Evolutionary conservation across 176 grass and related monocot genomes (phyloP).

Genomic region (Triticum timopheevii): DNA sequence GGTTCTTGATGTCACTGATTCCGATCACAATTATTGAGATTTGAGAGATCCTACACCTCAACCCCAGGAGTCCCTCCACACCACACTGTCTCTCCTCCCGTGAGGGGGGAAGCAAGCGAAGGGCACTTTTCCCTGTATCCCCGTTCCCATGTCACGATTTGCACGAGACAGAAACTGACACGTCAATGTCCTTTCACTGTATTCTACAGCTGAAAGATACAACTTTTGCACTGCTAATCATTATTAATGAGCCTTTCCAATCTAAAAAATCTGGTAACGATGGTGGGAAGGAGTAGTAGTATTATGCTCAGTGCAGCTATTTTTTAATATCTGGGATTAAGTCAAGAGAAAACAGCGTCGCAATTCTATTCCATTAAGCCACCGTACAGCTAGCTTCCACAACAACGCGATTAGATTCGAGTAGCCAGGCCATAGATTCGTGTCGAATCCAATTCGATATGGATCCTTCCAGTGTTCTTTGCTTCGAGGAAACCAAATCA

Average conservation of each 20-base stretch:
- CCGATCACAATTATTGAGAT: constrained; percentile 10
- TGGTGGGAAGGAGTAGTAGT: neutral
- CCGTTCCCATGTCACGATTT: neutral
- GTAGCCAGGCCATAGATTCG: neutral
- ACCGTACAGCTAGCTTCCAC: neutral
- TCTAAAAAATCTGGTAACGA: neutral
- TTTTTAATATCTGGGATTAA: neutral
- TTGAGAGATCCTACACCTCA: neutral
- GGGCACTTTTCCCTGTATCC: neutral
- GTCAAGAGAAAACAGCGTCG: neutral
- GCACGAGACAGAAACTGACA: constrained; percentile 19
- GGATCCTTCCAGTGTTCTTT: neutral
- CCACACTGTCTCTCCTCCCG: neutral
- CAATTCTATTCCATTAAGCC: neutral
- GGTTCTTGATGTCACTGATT: neutral
- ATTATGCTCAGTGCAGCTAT: neutral
- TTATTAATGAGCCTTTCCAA: neutral
- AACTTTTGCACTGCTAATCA: neutral
- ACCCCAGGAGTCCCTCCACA: neutral
- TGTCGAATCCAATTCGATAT: neutral
- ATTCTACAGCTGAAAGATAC: neutral
- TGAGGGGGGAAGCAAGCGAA: neutral
- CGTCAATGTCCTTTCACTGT: neutral
- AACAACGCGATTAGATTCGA: neutral
- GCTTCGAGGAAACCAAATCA: neutral